These are phyloP conservation scores for Lignosus rhinocerotis DNA, from an alignment of 1,284 basidiomycete species.

Conservation along the genomic window DNA sequence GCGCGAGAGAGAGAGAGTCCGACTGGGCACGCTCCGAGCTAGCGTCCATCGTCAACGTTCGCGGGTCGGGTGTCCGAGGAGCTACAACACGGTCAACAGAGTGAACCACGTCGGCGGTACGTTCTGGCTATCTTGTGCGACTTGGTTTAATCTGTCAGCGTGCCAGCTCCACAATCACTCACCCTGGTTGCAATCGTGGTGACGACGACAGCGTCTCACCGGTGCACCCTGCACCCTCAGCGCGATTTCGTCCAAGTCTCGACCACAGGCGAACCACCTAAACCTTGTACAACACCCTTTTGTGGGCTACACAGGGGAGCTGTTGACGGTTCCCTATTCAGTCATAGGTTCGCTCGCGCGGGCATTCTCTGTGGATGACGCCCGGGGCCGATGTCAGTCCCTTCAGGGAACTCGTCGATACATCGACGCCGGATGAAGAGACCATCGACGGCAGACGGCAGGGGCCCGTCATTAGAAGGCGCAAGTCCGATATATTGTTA, in stretches of 20 bases:
- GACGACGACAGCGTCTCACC: constrained; percentile 2
- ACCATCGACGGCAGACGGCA: background rate
- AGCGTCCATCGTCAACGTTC: background rate
- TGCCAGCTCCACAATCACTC: constrained; percentile 21
- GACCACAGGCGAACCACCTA: background rate
- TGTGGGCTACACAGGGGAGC: background rate
- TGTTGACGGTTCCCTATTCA: constrained; percentile 2
- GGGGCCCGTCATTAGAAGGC: background rate
- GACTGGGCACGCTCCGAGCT: background rate
- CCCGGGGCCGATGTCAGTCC: background rate
- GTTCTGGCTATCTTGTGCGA: constrained; percentile 5
- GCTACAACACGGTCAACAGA: background rate
- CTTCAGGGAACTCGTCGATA: background rate
- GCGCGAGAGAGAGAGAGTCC: background rate
- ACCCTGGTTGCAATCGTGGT: constrained; percentile 19
- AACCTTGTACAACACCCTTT: constrained; percentile 5
- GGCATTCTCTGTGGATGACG: background rate
- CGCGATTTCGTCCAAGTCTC: background rate
- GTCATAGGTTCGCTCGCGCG: background rate
- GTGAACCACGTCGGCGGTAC: constrained; percentile 6
- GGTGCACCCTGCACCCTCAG: background rate
- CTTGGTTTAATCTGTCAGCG: constrained; percentile 11
- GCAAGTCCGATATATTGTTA: constrained; percentile 1
- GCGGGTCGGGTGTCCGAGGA: background rate
- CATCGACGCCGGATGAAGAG: background rate